Evolutionary conservation across 768 basidiomycete genomes (phyloP), one percentile per base, ranked within the genome.

Genomic region (Cystobasidium onofrii): DNA sequence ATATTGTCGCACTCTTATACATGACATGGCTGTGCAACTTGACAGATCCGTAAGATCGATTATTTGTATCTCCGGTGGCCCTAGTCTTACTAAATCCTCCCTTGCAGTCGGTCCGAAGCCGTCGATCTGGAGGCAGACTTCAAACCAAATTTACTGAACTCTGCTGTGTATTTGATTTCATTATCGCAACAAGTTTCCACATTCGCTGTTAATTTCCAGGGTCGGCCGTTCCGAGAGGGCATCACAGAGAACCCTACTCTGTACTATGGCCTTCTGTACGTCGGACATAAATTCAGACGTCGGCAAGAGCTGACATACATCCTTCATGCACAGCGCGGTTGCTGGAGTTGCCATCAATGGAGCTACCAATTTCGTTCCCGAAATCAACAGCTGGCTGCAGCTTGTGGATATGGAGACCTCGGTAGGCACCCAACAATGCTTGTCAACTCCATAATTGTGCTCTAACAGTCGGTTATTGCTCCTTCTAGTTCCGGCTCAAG

Each of bases 111-210:
- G 71, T 84, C 85, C 20, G 92, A 90, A 1, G 83, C 84, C 1
- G 90, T 97, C 74, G 93, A 98, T 80, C 84, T 99, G 43, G 95
- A 97, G 66, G 95, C 94, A 67, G 94, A 96, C 80, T 99, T 96
- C 78, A 91, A 92, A 80, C 95, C 96, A 0, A 91, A 88, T 76
- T 83, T 99, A 61, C 84, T 99, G 73, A 99, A 98, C 84, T 95
- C 94, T 1, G 92, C 93, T 50, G 95, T 99, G 78, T 99, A 94
- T 83, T 87, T 98, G 33, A 85, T 99, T 64, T 90, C 94, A 66
- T 85, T 98, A 43, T 94, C 91, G 1, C 95, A 99, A 80, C 96
- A 99, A 81, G 95, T 99, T 1, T 98, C 95, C 7, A 98, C 96
- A 0, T 98, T 99, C 79, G 89, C 93, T 1, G 92, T 98, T 83